Base-by-base conservation (phyloP, 1,139 yeast genomes). In the Yamadazyma pseudoaaseri region DNA sequence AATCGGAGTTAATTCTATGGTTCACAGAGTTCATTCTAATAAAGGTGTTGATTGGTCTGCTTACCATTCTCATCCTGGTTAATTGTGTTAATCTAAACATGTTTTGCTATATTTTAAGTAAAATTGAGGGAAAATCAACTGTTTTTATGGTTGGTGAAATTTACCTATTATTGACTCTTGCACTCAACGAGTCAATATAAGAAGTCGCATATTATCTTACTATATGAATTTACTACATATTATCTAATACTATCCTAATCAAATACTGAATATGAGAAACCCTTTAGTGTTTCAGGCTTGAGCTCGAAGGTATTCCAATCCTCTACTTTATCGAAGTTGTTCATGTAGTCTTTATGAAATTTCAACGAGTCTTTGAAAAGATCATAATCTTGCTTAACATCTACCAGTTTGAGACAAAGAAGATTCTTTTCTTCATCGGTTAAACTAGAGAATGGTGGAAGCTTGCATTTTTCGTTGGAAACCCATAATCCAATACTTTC, bases 1-100 rank as follows among this genome's bases (percentile, higher is more conserved):
- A 70, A 23, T 67, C 69, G 31, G 70, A 63, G 59, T 74, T 76
- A 45, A 81, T 54, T 43, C 61, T 64, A 56, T 73, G 78, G 52
- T 63, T 51, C 37, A 59, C 54, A 29, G 73, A 56, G 52, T 68
- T 67, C 48, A 62, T 65, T 43, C 59, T 41, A 17, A 44, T 18
- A 35, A 40, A 39, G 20, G 29, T 36, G 22, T 29, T 35, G 12
- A 39, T 34, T 12, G 43, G 43, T 26, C 30, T 37, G 14, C 35
- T 30, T 15, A 32, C 36, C 16, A 27, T 17, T 28, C 35, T 39
- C 17, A 34, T 22, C 16, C 34, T 35, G 25, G 29, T 18, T 23
- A 36, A 32, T 30, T 28, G 33, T 9, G 34, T 27, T 21, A 33
- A 30, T 37, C 39, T 39, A 15, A 39, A 39, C 43, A 39, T 39